A percentile compares a stretch with the other conserved stretches of the same genome.
Conservation (phyloP, 768 basidiomycete species). For the Udeniomyces megalosporus region DNA sequence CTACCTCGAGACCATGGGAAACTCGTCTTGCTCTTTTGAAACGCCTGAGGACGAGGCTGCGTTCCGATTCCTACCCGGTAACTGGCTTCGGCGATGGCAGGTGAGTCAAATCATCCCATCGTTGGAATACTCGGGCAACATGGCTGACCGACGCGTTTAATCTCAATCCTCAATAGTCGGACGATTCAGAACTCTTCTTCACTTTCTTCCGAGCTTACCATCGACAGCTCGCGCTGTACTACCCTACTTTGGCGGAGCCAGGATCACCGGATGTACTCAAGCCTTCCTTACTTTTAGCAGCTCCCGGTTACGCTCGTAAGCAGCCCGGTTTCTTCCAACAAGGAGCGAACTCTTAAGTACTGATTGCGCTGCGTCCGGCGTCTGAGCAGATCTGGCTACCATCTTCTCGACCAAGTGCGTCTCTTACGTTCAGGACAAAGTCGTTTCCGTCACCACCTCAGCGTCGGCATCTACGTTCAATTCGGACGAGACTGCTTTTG, state of each 20-base stretch:
- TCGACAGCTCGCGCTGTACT: conserved; percentile 30
- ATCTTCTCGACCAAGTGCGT: conserved; percentile 34
- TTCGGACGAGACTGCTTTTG: conserved; percentile 32
- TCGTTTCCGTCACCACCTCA: conserved; percentile 34
- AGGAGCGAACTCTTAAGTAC: too few relatives aligned
- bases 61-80: conserved; percentile 29
- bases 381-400: conserved; percentile 27
- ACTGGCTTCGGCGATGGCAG: conserved; percentile 35
- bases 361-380: not conserved
- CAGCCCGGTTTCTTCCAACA: not conserved
- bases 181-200: conserved; percentile 35
- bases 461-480: conserved; percentile 27
- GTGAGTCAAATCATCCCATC: not conserved
- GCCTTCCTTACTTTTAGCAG: conserved; percentile 24
- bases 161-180: conserved; percentile 20
- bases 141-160: not conserved
- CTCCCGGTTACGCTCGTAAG: conserved; percentile 32
- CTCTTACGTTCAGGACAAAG: conserved; percentile 34
- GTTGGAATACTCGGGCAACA: not conserved
- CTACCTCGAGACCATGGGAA: conserved; percentile 3
- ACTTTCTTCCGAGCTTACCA: conserved; percentile 36
- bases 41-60: conserved; percentile 23
- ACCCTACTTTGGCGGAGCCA: conserved; percentile 14
- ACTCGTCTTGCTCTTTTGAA: not conserved
- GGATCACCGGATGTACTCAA: not conserved